Conservation (phyloP, 208 protist genomes). For the Acanthamoeba royreba region DNA sequence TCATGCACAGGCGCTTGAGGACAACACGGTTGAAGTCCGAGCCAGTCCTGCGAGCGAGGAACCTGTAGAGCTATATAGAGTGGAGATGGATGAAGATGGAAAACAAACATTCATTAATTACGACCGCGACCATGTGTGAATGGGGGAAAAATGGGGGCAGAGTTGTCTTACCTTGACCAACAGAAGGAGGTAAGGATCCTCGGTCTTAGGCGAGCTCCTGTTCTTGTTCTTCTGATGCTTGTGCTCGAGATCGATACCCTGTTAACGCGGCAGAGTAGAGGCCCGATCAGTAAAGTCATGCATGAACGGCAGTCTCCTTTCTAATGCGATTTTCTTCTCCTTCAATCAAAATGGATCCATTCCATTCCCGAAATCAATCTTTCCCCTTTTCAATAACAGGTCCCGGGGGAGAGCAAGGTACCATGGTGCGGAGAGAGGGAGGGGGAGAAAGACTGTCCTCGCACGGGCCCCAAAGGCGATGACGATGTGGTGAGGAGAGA, state of each 20-base stretch:
- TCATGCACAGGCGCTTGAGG: slow-evolving; percentile 94
- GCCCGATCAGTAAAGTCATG: neutral
- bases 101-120: no score
- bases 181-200: slow-evolving; percentile 97
- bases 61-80: slow-evolving; percentile 97
- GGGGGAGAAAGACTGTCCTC: no score
- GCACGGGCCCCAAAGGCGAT: neutral
- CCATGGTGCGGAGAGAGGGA: no score
- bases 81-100: neutral
- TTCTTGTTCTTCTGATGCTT: slow-evolving; percentile 68
- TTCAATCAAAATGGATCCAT: no score
- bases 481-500: neutral
- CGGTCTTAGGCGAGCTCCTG: slow-evolving; percentile 91
- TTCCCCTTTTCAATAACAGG: neutral
- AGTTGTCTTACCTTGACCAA: slow-evolving; percentile 91
- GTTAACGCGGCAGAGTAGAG: neutral
- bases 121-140: no score
- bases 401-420: neutral
- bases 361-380: no score
- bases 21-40: slow-evolving; percentile 98
- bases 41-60: slow-evolving; percentile 97
- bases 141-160: neutral
- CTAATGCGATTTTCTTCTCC: no score
- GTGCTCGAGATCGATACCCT: slow-evolving; percentile 73
- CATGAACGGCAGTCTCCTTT: no score